phyloP scores from a whole-genome alignment of 2,329 filamentous ascomycete species.

The Trichoderma harzianum region DNA sequence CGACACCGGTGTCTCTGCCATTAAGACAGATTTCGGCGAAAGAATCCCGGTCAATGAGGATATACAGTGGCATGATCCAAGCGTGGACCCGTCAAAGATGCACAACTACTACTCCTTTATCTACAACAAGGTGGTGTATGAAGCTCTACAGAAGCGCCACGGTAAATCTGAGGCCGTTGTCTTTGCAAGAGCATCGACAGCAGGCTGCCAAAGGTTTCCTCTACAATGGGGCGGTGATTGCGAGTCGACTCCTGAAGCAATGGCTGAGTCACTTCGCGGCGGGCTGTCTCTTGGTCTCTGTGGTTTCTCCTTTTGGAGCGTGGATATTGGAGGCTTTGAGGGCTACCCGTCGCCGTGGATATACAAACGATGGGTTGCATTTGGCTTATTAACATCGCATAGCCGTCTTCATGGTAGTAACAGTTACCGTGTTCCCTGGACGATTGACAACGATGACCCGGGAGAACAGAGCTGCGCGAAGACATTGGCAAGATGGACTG shows the following conservation, averaged over 20 bases:
- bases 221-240: constrained; percentile 73
- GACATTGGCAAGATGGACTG: constrained; percentile 46
- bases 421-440: constrained; percentile 73
- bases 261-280: constrained; percentile 67
- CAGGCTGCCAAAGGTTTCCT: constrained; percentile 67
- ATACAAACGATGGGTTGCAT: constrained; percentile 77
- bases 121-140: constrained; percentile 69
- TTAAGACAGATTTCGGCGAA: constrained; percentile 77
- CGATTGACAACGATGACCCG: constrained; percentile 62
- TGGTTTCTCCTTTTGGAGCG: constrained; percentile 66
- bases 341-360: constrained; percentile 64
- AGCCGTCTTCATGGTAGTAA: constrained; percentile 67
- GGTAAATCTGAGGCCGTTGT: constrained; percentile 55
- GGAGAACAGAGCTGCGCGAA: constrained; percentile 52
- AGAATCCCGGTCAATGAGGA: constrained; percentile 63
- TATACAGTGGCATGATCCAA: constrained; percentile 60
- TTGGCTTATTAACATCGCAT: constrained; percentile 67
- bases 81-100: constrained; percentile 61
- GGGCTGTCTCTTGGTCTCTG: constrained; percentile 61
- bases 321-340: constrained; percentile 71
- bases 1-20: constrained; percentile 65
- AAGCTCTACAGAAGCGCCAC: constrained; percentile 56
- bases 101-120: constrained; percentile 75
- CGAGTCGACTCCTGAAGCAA: constrained; percentile 68
- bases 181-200: constrained; percentile 65